Percentiles rank a stretch among this genome's conserved stretches.
These are phyloP conservation scores for Euphorbia corollata DNA, from an alignment of 441 rosid species.

Conservation along the genomic window DNA sequence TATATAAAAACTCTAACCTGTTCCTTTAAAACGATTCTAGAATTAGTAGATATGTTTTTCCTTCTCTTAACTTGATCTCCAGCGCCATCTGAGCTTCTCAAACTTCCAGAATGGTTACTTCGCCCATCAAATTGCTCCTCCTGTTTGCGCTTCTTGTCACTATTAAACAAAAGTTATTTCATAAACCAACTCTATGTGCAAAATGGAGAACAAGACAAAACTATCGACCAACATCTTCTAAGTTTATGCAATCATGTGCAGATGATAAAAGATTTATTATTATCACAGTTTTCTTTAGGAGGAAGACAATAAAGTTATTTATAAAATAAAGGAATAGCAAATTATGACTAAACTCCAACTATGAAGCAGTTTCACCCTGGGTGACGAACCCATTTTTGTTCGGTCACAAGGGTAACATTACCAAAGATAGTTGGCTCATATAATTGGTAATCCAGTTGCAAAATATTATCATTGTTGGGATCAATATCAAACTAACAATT, in stretches of 20 bases:
- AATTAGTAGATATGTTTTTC: slow-evolving; percentile 32
- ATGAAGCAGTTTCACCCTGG: not conserved
- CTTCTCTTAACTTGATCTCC: slow-evolving; percentile 44
- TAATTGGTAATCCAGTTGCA: not conserved
- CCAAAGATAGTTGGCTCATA: not conserved
- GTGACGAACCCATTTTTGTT: no score
- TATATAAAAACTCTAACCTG: slow-evolving; percentile 44
- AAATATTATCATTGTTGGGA: not conserved
- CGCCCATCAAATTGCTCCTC: slow-evolving; percentile 43
- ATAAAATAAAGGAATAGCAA: not conserved
- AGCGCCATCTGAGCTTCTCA: slow-evolving; percentile 41
- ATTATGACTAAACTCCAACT: not conserved
- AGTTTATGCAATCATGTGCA: not conserved
- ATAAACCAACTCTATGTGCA: not conserved
- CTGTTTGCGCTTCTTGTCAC: slow-evolving; percentile 52
- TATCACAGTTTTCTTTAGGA: not conserved
- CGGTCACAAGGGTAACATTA: no score
- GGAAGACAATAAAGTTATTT: not conserved
- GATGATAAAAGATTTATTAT: not conserved
- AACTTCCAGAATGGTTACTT: slow-evolving; percentile 50
- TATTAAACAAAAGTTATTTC: slow-evolving; percentile 19
- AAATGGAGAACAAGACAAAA: not conserved
- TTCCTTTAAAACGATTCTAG: slow-evolving; percentile 41
- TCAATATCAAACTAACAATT: not conserved
- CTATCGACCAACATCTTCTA: not conserved